Conservation (phyloP, 2,329 filamentous ascomycete genomes). For the Trichothecium roseum region DNA sequence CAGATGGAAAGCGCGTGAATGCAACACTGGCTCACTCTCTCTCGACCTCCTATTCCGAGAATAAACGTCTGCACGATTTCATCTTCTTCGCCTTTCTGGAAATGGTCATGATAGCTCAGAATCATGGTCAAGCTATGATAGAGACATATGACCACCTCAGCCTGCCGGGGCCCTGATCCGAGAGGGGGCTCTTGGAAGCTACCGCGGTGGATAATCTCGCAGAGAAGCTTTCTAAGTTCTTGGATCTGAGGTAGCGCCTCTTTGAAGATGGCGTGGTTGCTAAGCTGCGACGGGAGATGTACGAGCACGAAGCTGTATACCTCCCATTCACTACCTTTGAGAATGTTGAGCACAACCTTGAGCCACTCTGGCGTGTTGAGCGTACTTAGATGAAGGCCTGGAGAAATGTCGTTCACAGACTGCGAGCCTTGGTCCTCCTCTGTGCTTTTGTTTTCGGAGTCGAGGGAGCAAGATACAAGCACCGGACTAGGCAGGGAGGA, state of each 20-base stretch:
- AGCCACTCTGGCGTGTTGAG: conserved; percentile 61
- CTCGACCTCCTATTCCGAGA: conserved; percentile 72
- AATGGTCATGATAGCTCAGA: conserved; percentile 80
- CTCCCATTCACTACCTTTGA: conserved; percentile 77
- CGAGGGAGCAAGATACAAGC: conserved; percentile 4
- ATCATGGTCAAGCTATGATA: conserved; percentile 82
- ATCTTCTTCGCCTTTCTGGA: conserved; percentile 76
- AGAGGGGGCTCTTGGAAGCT: conserved; percentile 69
- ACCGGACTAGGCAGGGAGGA: conserved; percentile 38
- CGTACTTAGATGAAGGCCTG: conserved; percentile 12
- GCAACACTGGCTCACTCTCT: conserved; percentile 81
- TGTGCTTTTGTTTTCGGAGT: conserved; percentile 5
- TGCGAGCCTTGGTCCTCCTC: conserved; percentile 20
- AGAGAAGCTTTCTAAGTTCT: conserved; percentile 64
- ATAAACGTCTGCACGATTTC: conserved; percentile 83
- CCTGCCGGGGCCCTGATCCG: conserved; percentile 70
- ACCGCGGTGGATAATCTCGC: conserved; percentile 70
- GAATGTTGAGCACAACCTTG: conserved; percentile 63
- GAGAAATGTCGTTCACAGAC: background rate
- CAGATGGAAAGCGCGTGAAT: conserved; percentile 93
- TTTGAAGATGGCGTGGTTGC: conserved; percentile 78
- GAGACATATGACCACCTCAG: conserved; percentile 80
- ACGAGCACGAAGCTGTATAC: conserved; percentile 84
- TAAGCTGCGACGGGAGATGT: conserved; percentile 76
- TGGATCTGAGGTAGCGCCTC: conserved; percentile 65